Base-by-base conservation (phyloP, 2,329 filamentous ascomycete genomes). In the Microsporum ferrugineum region DNA sequence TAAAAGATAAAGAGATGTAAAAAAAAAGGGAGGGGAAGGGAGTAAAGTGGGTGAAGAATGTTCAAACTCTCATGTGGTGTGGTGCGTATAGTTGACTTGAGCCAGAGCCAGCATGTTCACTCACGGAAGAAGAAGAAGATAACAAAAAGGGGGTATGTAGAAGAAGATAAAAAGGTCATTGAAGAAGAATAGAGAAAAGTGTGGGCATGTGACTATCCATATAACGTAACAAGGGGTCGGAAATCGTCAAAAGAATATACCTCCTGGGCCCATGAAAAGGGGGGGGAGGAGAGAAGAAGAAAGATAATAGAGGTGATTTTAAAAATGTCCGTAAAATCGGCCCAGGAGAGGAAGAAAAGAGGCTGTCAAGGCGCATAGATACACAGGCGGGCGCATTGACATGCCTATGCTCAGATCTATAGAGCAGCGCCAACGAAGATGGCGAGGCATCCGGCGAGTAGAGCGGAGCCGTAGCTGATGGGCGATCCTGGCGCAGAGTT, bases 381-480 rank as follows among this genome's bases (percentile, higher is more conserved):
- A 23, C 17, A 43, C 39, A 51, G 45, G 27, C 23, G 27, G 45
- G 17, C 10, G 27, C 23, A 7, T 51, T n/a, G 17, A 23, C 27
- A 14, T 31, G 45, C 7, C 45, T n/a, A 31, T 8, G 23, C 33
- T 57, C 12, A 38, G 23, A 56, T 63, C 70, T 72, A 76, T 57
- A 75, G 63, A 61, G 67, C 64, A 41, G 65, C 67, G 36, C 72
- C 73, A 64, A 76, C 51, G 61, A 74, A 63, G 59, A 74, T 64
- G 51, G 72, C 73, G 51, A 76, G 65, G 14, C 72, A 74, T 45
- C 74, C 74, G 23, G 72, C 73, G 29, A 71, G 66, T 6, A 75
- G 63, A 14, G 69, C 71, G 34, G 68, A 68, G 4, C 72, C 69
- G 60, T 73, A 58, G 10, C 57, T 58, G 10, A 59, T 60, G 60